These are phyloP conservation scores for Labyrinthula sp. DNA, from an alignment of 352 stramenopile genomes.

Conservation along the genomic window DNA sequence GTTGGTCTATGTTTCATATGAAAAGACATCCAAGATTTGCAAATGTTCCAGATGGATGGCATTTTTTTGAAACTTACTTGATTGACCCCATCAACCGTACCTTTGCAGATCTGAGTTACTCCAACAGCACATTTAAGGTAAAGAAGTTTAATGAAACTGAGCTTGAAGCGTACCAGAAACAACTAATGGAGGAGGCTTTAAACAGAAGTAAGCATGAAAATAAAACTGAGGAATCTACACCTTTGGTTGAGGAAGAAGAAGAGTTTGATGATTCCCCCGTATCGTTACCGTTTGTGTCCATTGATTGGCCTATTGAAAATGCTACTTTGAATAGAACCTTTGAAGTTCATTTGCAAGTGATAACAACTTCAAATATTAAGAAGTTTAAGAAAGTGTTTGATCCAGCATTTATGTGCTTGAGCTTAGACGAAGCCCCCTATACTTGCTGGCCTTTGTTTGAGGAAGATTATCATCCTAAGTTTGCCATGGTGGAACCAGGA, in stretches of 20 bases:
- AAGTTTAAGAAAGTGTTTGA: conserved; percentile 14
- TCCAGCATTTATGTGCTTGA: conserved; percentile 20
- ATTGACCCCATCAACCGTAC: conserved; percentile 9
- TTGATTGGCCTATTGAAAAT: conserved; percentile 12
- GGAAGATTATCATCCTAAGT: conserved; percentile 25
- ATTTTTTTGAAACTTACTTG: conserved; percentile 17
- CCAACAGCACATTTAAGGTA: conserved; percentile 10
- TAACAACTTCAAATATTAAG: conserved; percentile 14
- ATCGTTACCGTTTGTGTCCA: conserved; percentile 5
- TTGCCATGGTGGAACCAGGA: conserved; percentile 13
- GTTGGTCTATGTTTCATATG: conserved; percentile 26
- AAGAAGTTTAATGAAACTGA: conserved; percentile 1
- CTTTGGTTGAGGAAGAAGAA: conserved; percentile 12
- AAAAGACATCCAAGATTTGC: conserved; percentile 16
- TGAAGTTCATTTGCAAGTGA: conserved; percentile 15
- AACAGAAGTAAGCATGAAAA: conserved; percentile 5
- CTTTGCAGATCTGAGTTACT: conserved; percentile 15
- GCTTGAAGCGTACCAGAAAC: no score
- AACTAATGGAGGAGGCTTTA: neutral
- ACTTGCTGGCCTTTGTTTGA: conserved; percentile 26
- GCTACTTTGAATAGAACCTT: conserved; percentile 15
- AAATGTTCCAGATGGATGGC: conserved; percentile 13
- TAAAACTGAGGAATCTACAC: conserved; percentile 1
- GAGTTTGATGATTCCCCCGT: conserved; percentile 6
- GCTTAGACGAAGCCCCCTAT: conserved; percentile 1